Base-by-base conservation (phyloP, 2,329 filamentous ascomycete species). In the Zarea fungicola region DNA sequence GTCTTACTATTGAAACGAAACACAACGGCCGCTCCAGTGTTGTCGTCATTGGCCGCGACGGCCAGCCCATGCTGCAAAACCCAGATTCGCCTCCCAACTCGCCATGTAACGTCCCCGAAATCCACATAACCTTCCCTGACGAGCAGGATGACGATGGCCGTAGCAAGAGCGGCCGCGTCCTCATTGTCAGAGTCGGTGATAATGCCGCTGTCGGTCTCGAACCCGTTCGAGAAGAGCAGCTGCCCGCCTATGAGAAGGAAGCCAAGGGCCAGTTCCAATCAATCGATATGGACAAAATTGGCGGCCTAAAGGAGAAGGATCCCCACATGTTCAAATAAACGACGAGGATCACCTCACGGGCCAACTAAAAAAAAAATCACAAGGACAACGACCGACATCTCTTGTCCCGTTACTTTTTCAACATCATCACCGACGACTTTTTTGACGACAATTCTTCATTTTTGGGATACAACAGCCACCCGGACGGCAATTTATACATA, bases 71-170 rank as follows among this genome's bases (percentile, higher is more conserved):
- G 70, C 81, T 92, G 57, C 78, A 83, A 55, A 87, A 87, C 68
- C 86, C 87, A 26, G 75, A 78, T 52, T 85, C 83, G 54, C 85
- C 89, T 14, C 87, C 91, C 19, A 74, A 85, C 59, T 88, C 85
- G 39, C 85, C 87, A n/a, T 88, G 81, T 67, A 85, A 87, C 57
- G 79, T 97, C 23, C 93, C 93, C 18, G 88, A 97, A 72, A 99
- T 99, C 62, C 89, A 91, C 69, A 96, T 99, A 68, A 97, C 93
- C 29, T 97, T 99, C 75, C 93, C 93, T 14, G 89, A 95, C 60
- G 93, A 97, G 74, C 85, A 95, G 58, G 91, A 96, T 63, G 87
- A 89, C 57, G 74, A 81, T 48, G 92, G 92, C 58, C 89, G 84
- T 68, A 78, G 79, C 59, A 87, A 87, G 72, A 89, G 85, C 56